Evolutionary conservation across 1,284 basidiomycete species (phyloP).

Genomic region (Marasmius sp.): DNA sequence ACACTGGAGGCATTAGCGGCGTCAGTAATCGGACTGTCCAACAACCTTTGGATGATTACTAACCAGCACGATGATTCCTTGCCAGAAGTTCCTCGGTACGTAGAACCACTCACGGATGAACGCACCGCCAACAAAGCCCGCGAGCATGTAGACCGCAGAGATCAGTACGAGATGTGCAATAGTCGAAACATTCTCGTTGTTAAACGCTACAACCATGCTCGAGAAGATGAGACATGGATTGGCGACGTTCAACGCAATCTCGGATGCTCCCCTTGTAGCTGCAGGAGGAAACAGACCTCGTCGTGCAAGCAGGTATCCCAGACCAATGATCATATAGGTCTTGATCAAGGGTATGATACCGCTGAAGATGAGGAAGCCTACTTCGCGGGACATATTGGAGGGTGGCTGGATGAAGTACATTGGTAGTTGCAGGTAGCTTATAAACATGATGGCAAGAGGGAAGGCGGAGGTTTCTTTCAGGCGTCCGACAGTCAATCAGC

Average conservation of each 20-base stretch:
- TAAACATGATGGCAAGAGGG: too few species aligned
- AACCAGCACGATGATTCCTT: constrained; percentile 31
- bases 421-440: too few species aligned
- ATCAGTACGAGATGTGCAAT: constrained; percentile 38
- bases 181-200: constrained; percentile 33
- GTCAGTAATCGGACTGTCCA: too few species aligned
- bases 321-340: constrained; percentile 30
- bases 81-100: constrained; percentile 42
- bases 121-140: constrained; percentile 32
- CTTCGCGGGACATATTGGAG: background rate
- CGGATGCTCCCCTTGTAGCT: constrained; percentile 36
- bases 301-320: constrained; percentile 32
- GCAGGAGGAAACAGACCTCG: constrained; percentile 33
- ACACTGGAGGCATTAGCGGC: background rate
- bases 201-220: constrained; percentile 41
- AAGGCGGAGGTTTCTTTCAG: too few species aligned
- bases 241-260: constrained; percentile 39
- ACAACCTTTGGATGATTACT: background rate
- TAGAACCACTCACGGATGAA: constrained; percentile 39
- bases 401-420: too few species aligned
- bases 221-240: constrained; percentile 39
- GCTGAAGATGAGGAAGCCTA: constrained; percentile 20
- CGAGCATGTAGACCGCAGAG: constrained; percentile 31
- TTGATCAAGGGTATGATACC: constrained; percentile 23
- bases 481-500: too few species aligned